A percentile compares a stretch with the other conserved stretches of the same genome.
phyloP scores from a whole-genome alignment of 202 grass and related monocot species.

The Panicum virgatum region DNA sequence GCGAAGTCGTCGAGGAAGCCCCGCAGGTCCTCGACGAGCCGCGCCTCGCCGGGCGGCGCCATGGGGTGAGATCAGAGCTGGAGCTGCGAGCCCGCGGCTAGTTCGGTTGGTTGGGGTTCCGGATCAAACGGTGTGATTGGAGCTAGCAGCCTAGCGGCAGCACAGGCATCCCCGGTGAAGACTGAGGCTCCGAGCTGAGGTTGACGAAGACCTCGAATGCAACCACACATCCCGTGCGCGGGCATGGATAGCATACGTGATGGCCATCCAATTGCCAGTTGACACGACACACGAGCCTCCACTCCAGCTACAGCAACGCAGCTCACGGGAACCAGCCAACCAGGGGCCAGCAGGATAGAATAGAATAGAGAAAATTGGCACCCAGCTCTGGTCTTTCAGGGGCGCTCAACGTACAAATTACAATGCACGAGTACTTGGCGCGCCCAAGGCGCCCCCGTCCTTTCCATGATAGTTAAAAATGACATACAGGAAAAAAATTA shows the following conservation, averaged over 20 bases:
- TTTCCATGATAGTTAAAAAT: too few relatives aligned
- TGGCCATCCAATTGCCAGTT: neutral
- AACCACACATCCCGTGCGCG: neutral
- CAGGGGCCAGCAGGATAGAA: too few relatives aligned
- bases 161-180: neutral
- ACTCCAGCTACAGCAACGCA: neutral
- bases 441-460: too few relatives aligned
- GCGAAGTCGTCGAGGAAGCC: conserved; percentile 17
- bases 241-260: neutral
- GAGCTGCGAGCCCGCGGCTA: neutral
- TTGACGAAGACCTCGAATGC: neutral
- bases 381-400: too few relatives aligned
- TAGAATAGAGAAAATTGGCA: too few relatives aligned
- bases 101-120: neutral
- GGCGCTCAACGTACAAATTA: too few relatives aligned
- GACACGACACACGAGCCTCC: neutral
- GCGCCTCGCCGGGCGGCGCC: neutral
- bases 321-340: too few relatives aligned
- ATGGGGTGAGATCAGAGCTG: neutral
- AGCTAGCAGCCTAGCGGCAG: neutral
- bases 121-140: neutral
- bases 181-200: neutral
- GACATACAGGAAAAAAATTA: too few relatives aligned
- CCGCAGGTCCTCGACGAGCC: conserved; percentile 25
- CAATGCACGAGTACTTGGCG: too few relatives aligned